Evolutionary conservation across 345 rosid genomes (phyloP).

Genomic region (Trapa incisa): DNA sequence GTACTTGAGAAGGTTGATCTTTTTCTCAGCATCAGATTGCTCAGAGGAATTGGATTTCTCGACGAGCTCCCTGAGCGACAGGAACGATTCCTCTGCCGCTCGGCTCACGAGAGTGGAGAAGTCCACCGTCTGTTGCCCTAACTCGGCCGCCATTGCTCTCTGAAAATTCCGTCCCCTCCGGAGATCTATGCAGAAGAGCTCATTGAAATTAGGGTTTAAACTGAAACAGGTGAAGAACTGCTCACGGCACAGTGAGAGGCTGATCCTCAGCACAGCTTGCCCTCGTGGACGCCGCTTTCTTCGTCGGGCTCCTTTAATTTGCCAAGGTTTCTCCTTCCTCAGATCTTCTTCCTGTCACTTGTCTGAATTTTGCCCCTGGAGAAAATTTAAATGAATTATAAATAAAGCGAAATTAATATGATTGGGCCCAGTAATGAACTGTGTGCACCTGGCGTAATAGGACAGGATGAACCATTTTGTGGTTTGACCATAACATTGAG

Average conservation of each 20-base stretch:
- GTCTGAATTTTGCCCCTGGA: too few species aligned
- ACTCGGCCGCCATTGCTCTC: slow-evolving; percentile 42
- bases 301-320: too few species aligned
- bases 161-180: slow-evolving; percentile 5
- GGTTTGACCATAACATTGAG: too few species aligned
- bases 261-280: too few species aligned
- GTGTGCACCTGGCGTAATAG: neutral
- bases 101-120: slow-evolving; percentile 68
- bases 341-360: too few species aligned
- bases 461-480: neutral
- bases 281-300: too few species aligned
- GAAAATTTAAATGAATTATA: too few species aligned
- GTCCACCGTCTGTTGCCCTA: slow-evolving; percentile 83
- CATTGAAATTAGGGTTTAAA: slow-evolving; percentile 19
- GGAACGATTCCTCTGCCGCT: slow-evolving; percentile 75
- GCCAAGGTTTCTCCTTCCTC: too few species aligned
- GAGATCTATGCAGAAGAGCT: slow-evolving; percentile 5
- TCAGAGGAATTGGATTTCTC: slow-evolving; percentile 61
- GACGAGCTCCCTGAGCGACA: slow-evolving; percentile 66
- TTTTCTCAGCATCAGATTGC: slow-evolving; percentile 72
- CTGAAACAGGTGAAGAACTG: neutral
- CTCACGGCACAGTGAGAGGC: too few species aligned
- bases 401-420: too few species aligned
- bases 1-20: slow-evolving; percentile 71
- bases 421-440: neutral